Evolutionary conservation across 495 filamentous ascomycete genomes (phyloP), one percentile per base, ranked within the genome.

Genomic region (Elasticomyces elasticus): DNA sequence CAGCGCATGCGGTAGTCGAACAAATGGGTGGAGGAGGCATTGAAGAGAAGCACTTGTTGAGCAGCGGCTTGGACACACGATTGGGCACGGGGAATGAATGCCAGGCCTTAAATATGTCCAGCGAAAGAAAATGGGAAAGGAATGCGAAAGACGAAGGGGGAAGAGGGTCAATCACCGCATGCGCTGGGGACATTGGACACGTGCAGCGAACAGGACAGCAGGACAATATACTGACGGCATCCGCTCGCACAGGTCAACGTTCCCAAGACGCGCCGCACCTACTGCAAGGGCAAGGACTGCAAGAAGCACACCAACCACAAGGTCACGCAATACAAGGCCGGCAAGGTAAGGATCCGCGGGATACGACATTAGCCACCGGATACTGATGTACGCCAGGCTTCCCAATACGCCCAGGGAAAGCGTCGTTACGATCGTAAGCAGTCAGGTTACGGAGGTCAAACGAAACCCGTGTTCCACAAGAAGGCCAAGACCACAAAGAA

Each of bases 401-500:
- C 90, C 60, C 77, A 89, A 24, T 92, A 86, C 78, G 89, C 90
- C 64, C 90, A 95, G 82, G 92, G 92, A 81, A 99, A 97, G 85
- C 87, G 92, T 74, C 91, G 92, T 84, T 99, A 99, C 80, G 92
- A 97, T 79, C 85, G 94, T 71, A 99, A 99, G 80, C 94, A 99
- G 79, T 87, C 84, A 69, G 87, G 92, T 82, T 98, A 95, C 77
- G 92, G 94, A 84, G 92, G 92, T 85, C 92, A 98, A 79, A 98
- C 92, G 61, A 98, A 98, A 78, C 89, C 89, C 63, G 87, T 95
- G 66, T 95, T 99, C 85, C 91, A 96, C 86, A 97, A 97, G 84
- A 96, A 96, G 81, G 94, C 94, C 59, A 99, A 99, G 85, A 97
- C 94, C 61, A 99, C 94, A 67, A 99, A 97, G 84, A 99, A 99